Base-by-base conservation (phyloP, 352 stramenopile species). In the Blastocystis hominis region DNA sequence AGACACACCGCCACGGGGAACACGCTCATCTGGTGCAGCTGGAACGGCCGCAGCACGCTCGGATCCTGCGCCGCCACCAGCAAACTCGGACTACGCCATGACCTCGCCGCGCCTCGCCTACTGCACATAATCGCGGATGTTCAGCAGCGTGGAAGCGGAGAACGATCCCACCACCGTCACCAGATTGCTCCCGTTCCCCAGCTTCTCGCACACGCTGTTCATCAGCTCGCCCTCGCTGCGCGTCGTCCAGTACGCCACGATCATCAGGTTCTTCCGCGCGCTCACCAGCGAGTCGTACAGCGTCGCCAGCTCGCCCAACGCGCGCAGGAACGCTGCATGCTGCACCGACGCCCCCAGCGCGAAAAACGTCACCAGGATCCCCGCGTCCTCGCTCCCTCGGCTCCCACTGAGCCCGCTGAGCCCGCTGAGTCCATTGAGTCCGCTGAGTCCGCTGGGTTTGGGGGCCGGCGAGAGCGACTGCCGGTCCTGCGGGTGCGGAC, bases 1-100 rank as follows among this genome's bases (percentile, higher is more conserved):
- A 84, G 62, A 30, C 53, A 47, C 44, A 84, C 44, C 4, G 72
- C 72, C 1, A 84, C 47, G 7, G 72, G 72, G 46, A 84, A 84
- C 2, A 84, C 72, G 38, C 40, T 84, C 10, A 84, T 0, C 9
- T 50, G 42, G 17, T 53, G 50, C 13, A 54, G 10, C 9, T 9
- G 3, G 7, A 84, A 53, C 9, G 15, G 38, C 9, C 9, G 20
- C 3, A 84, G 13, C 6, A 84, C 1, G 1, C 20, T 24, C 5
- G 72, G n/a, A 24, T 20, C 20, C 9, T 0, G 36, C 2, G 50
- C 47, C 9, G 46, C 68, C 15, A 1, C 4, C 20, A 84, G 30
- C n/a, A 84, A 46, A 13, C 68, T 53, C 2, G 72, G 72, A 44
- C 72, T 84, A 66, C 6, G 9, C 24, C 15, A 20, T 84, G 15